Percentiles rank a stretch among this genome's conserved stretches.
Evolutionary conservation across 192 early-diverging fungal species (phyloP).

Genomic region (Globomyces pollinis-pini): DNA sequence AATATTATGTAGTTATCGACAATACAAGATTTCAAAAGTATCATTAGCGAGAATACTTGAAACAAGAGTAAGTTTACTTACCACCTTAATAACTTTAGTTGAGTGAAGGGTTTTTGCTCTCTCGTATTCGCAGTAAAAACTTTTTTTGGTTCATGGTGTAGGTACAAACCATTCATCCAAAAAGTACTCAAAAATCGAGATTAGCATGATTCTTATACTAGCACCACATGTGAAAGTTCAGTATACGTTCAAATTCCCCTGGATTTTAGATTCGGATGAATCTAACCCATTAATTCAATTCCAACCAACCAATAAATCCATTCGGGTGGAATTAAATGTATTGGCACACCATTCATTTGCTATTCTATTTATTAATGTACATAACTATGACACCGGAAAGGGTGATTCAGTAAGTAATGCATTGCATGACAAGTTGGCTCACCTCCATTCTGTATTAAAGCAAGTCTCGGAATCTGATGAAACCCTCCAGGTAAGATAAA

Average conservation of each 20-base stretch:
- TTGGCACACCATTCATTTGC: slow-evolving; percentile 44
- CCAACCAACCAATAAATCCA: not conserved
- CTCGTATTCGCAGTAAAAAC: too few relatives aligned
- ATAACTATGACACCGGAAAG: slow-evolving; percentile 21
- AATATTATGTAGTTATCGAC: slow-evolving; percentile 35
- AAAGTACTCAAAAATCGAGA: slow-evolving; percentile 6
- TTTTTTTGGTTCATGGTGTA: too few relatives aligned
- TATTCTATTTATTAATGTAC: slow-evolving; percentile 36
- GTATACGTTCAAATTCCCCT: slow-evolving; percentile 39
- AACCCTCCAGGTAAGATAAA: slow-evolving; percentile 17
- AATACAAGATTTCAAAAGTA: slow-evolving; percentile 21
- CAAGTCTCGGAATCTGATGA: slow-evolving; percentile 35
- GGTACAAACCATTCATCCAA: slow-evolving; percentile 1
- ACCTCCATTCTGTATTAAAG: slow-evolving; percentile 32
- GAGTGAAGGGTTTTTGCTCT: slow-evolving; percentile 45
- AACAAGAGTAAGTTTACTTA: too few relatives aligned
- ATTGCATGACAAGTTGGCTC: slow-evolving; percentile 22
- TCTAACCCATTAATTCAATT: slow-evolving; percentile 13
- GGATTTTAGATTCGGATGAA: not conserved
- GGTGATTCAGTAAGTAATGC: slow-evolving; percentile 4
- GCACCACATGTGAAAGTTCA: slow-evolving; percentile 39
- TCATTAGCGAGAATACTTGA: slow-evolving; percentile 22
- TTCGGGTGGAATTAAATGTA: slow-evolving; percentile 40
- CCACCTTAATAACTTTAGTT: too few relatives aligned
- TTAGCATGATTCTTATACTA: slow-evolving; percentile 37